These are phyloP conservation scores for Neostapfia colusana DNA, from an alignment of 176 grass and related monocot species.

Conservation along the genomic window DNA sequence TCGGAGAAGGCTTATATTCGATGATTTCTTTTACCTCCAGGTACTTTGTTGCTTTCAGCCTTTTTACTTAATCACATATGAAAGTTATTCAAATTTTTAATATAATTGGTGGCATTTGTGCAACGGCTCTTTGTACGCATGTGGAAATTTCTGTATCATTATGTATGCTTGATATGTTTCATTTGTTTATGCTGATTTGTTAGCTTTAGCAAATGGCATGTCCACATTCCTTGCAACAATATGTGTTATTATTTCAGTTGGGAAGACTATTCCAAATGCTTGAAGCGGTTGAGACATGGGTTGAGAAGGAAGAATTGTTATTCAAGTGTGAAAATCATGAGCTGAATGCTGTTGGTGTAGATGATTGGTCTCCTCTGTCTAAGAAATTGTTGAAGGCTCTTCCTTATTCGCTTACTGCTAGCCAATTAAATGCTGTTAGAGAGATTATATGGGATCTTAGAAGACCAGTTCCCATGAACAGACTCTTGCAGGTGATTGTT, in stretches of 20 bases:
- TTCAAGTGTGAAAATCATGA: conserved; percentile 70
- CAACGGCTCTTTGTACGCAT: conserved; percentile 11
- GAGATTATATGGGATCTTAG: conserved; percentile 99
- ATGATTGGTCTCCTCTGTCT: conserved; percentile 73
- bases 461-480: conserved; percentile 88
- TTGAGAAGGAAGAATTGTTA: conserved; percentile 82
- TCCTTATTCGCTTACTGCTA: conserved; percentile 80
- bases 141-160: conserved; percentile 20
- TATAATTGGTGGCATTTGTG: conserved; percentile 15
- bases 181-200: conserved; percentile 35
- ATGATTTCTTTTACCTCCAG: conserved; percentile 99
- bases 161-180: conserved; percentile 25
- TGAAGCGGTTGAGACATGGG: conserved; percentile 66
- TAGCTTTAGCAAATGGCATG: conserved; percentile 18
- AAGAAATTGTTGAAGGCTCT: conserved; percentile 66
- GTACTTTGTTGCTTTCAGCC: conserved; percentile 42
- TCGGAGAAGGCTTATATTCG: conserved; percentile 93
- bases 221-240: conserved; percentile 10
- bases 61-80: conserved; percentile 16
- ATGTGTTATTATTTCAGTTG: conserved; percentile 60
- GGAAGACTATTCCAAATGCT: conserved; percentile 95
- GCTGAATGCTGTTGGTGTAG: conserved; percentile 55
- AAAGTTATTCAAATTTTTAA: conserved; percentile 15
- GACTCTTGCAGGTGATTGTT: conserved; percentile 81
- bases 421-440: conserved; percentile 84